Evolutionary conservation across 495 filamentous ascomycete genomes (phyloP), one percentile per base, ranked within the genome.

Genomic region (Durotheca rogersii): DNA sequence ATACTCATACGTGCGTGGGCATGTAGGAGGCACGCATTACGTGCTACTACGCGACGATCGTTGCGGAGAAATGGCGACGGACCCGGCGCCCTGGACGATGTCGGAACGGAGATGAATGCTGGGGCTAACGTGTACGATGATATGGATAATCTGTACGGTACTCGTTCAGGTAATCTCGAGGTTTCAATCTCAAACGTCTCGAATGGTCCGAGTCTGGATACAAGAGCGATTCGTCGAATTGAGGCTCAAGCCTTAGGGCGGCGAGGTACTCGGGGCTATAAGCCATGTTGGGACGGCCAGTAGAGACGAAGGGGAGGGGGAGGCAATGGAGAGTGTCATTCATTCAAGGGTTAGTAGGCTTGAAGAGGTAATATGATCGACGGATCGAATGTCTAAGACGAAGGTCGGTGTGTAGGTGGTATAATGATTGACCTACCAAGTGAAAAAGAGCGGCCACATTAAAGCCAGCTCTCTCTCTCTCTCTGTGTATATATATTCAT

Each of bases 11-110:
- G n/a, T n/a, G n/a, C n/a, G n/a, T n/a, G n/a, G n/a, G n/a, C n/a
- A n/a, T n/a, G n/a, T n/a, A n/a, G n/a, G n/a, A n/a, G n/a, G n/a
- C n/a, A n/a, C n/a, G n/a, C n/a, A 27, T 9, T 27, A 27, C 23
- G 23, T 27, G 14, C 32, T 49, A 39, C 38, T 34, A 35, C 41
- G 45, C 19, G 40, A 52, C 53, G 50, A 51, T 45, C 40, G 46
- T 36, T 45, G 37, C 56, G 56, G 56, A 46, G 56, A 45, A 47
- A 36, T 48, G 14, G 40, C 37, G 11, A 42, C 25, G 34, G 27
- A 14, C 16, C 35, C 43, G 31, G 23, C 29, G 34, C 20, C 41
- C 43, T 35, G 49, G 55, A 49, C 45, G 44, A 20, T 45, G 29
- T 49, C 49, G 47, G 46, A n/a, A 35, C 33, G 19, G 33, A 25